Evolutionary conservation across 257 asterid genomes (phyloP).

Genomic region (Linaria vulgaris): DNA sequence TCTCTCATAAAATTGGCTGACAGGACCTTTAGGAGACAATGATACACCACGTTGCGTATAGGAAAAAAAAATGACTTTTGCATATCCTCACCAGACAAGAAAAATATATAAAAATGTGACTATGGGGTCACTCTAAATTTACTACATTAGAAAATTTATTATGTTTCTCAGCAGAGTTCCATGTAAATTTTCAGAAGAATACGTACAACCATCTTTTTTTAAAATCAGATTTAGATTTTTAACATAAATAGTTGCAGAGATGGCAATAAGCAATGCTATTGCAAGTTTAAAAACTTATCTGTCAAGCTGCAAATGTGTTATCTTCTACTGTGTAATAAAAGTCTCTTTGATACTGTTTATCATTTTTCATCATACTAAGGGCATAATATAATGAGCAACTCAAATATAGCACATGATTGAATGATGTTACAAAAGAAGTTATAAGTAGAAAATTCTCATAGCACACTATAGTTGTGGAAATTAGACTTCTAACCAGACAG

Average conservation of each 20-base stretch:
- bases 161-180: background rate
- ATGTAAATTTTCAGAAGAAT: constrained; percentile 11
- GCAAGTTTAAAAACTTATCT: constrained; percentile 4
- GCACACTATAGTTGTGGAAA: background rate
- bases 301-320: constrained; percentile 19
- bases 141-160: background rate
- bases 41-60: constrained; percentile 12
- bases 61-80: constrained; percentile 3
- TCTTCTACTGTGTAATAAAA: background rate
- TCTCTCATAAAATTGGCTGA: constrained; percentile 10
- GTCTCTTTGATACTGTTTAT: constrained; percentile 6
- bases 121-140: constrained; percentile 11
- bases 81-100: constrained; percentile 7
- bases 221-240: constrained; percentile 6
- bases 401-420: background rate
- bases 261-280: constrained; percentile 9
- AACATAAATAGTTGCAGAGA: constrained; percentile 9
- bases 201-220: constrained; percentile 14
- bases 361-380: constrained; percentile 10
- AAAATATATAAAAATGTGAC: background rate
- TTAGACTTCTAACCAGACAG: background rate
- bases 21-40: constrained; percentile 6
- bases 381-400: constrained; percentile 5
- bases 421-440: background rate
- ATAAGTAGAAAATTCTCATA: background rate